Evolutionary conservation across 2,329 filamentous ascomycete species (phyloP), one percentile per base, ranked within the genome.

Genomic region (Taxawa tesnikishii): DNA sequence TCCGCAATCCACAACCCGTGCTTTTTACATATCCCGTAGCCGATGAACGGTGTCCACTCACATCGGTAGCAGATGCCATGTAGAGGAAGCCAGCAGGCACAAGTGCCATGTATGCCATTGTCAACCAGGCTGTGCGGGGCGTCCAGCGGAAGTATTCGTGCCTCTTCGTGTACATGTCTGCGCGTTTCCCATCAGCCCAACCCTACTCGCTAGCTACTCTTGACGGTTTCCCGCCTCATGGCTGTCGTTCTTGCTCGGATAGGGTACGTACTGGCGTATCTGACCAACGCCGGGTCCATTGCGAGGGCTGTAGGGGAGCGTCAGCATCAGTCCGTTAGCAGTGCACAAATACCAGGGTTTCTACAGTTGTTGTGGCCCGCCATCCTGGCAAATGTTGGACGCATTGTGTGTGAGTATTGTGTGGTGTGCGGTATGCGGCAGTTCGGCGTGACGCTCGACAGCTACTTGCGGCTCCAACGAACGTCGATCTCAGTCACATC

Each of bases 121-220:
- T 77, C 50, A 94, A 59, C 63, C 73, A 75, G 17, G 83, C 84
- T 28, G 84, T 93, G 50, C 81, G 71, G 32, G 75, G 72, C 21
- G 81, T 96, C 83, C 84, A 96, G 59, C 84, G 74, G 73, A 96
- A 98, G 73, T 83, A 94, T 63, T 84, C 84, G 73, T 87, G 79
- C 44, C 90, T 80, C 66, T 83, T 84, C 51, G 72, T 67, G 51
- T 71, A 74, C 75, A 94, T 82, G 56, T 80, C 87, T 94, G 50
- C n/a, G n/a, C n/a, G n/a, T n/a, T n/a, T n/a, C n/a, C n/a, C n/a
- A n/a, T n/a, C n/a, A n/a, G n/a, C n/a, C n/a, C n/a, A n/a, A n/a
- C n/a, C n/a, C n/a, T n/a, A n/a, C n/a, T n/a, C n/a, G n/a, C n/a
- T n/a, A n/a, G n/a, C n/a, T n/a, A n/a, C n/a, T n/a, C n/a, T n/a